Conservation (phyloP, 371 early-diverging fungal genomes). For the Basidiobolus heterosporus region DNA sequence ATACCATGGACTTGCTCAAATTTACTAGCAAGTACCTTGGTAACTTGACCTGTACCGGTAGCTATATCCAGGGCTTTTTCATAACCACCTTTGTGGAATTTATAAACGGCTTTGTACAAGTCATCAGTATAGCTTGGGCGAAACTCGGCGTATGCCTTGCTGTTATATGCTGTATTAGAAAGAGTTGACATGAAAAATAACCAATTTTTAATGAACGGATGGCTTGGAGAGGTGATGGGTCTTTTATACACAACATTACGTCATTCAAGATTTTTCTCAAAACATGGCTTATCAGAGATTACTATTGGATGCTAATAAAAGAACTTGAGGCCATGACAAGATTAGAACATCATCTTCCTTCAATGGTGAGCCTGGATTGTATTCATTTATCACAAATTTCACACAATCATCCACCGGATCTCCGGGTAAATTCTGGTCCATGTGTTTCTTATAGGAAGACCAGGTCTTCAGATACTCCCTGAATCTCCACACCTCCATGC, state of each 20-base stretch:
- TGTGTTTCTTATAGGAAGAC: background rate
- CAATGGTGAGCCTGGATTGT: no score
- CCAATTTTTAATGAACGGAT: no score
- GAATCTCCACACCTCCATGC: background rate
- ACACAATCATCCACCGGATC: background rate
- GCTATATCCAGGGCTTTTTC: slow-evolving; percentile 22
- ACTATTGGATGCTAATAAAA: no score
- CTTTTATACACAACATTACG: no score
- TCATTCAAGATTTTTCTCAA: no score
- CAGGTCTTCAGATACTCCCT: background rate
- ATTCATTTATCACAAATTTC: no score
- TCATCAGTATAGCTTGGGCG: slow-evolving; percentile 2
- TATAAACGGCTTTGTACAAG: background rate
- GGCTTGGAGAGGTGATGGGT: no score
- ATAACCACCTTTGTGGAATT: slow-evolving; percentile 12
- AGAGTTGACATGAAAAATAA: slow-evolving; percentile 6
- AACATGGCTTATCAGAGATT: no score
- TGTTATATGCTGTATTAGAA: slow-evolving; percentile 2
- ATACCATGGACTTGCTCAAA: slow-evolving; percentile 29
- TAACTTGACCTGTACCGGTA: slow-evolving; percentile 34
- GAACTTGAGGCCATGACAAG: no score
- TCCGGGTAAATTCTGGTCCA: background rate
- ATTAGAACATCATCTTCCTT: no score
- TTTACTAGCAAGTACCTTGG: slow-evolving; percentile 19
- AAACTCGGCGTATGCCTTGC: slow-evolving; percentile 2